phyloP scores from a whole-genome alignment of 2,329 filamentous ascomycete genomes.

The Colletotrichum sublineola region DNA sequence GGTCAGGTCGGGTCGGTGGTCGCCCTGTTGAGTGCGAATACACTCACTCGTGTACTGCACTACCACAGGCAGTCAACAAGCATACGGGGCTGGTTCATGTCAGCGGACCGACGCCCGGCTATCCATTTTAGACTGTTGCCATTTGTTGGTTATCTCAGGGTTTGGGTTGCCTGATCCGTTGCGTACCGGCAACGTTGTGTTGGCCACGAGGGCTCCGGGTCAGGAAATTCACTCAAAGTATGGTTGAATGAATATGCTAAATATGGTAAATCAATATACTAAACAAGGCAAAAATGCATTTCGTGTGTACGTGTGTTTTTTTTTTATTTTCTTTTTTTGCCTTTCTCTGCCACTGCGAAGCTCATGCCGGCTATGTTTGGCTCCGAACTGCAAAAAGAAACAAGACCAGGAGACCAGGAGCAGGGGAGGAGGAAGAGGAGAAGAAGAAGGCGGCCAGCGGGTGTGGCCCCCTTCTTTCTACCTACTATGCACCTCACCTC shows the following conservation, averaged over 20 bases:
- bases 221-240: neutral
- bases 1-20: too few relatives aligned
- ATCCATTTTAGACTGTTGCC: neutral
- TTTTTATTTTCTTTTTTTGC: neutral
- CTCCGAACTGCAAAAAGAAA: slow-evolving; percentile 14
- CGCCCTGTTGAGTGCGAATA: too few relatives aligned
- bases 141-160: neutral
- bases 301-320: too few relatives aligned
- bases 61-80: neutral
- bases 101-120: neutral
- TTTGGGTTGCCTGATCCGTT: neutral
- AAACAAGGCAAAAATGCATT: neutral
- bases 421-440: too few relatives aligned
- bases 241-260: neutral
- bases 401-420: neutral
- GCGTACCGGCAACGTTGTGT: neutral
- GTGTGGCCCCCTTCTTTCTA: too few relatives aligned
- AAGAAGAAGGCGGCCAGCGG: too few relatives aligned
- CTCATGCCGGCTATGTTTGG: neutral
- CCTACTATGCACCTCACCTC: too few relatives aligned
- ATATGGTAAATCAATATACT: neutral
- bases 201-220: neutral
- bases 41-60: too few relatives aligned
- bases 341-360: neutral
- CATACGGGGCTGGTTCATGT: slow-evolving; percentile 8